Conservation (phyloP, 129 eudicot species). For the Escallonia herrerae region DNA sequence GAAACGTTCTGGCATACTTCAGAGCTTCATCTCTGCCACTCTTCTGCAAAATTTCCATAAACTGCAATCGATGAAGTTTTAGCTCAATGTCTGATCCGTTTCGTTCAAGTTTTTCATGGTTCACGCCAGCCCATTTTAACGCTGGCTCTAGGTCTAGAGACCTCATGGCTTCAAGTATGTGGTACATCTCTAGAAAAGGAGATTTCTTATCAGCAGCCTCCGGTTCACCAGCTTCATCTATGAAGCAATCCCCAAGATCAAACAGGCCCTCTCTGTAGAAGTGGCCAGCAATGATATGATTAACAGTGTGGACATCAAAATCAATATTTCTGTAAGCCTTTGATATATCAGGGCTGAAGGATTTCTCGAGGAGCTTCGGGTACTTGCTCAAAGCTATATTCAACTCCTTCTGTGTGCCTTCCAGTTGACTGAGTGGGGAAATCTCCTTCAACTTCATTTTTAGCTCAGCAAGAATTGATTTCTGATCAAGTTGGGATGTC, state of each 20-base stretch:
- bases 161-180: slow-evolving; percentile 73
- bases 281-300: slow-evolving; percentile 74
- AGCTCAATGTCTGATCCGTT: slow-evolving; percentile 66
- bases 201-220: slow-evolving; percentile 49
- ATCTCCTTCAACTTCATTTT: slow-evolving; percentile 62
- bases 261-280: slow-evolving; percentile 75
- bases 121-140: slow-evolving; percentile 59
- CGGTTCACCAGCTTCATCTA: slow-evolving; percentile 44
- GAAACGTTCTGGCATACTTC: slow-evolving; percentile 48
- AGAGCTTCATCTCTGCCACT: slow-evolving; percentile 63
- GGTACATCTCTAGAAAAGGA: slow-evolving; percentile 59
- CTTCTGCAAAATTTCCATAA: slow-evolving; percentile 59
- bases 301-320: slow-evolving; percentile 50
- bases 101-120: slow-evolving; percentile 55
- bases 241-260: slow-evolving; percentile 72
- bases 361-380: slow-evolving; percentile 69
- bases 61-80: slow-evolving; percentile 74
- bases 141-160: slow-evolving; percentile 73
- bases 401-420: slow-evolving; percentile 71
- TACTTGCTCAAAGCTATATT: slow-evolving; percentile 62
- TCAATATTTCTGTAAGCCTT: slow-evolving; percentile 74
- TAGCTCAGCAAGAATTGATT: slow-evolving; percentile 45
- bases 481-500: slow-evolving; percentile 36
- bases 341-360: slow-evolving; percentile 73
- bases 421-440: slow-evolving; percentile 53